Evolutionary conservation across 768 basidiomycete species (phyloP).

Genomic region (Tricholoma sp.): DNA sequence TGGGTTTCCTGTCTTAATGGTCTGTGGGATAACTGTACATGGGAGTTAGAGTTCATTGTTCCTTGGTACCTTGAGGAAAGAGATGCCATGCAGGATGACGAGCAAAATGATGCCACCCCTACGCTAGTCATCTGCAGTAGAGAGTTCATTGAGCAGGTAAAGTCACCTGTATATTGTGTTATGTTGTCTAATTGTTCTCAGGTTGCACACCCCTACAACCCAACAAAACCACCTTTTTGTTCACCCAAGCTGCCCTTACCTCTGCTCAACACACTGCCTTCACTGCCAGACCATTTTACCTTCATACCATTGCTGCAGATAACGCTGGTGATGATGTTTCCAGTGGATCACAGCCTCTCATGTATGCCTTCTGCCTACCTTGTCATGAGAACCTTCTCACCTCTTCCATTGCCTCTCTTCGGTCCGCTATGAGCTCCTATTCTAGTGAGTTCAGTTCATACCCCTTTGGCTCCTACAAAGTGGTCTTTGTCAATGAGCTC

Average conservation of each 20-base stretch:
- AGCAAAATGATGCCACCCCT: no score
- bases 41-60: conserved; percentile 97
- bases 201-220: conserved; percentile 92
- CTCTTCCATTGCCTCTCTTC: conserved; percentile 69
- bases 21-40: conserved; percentile 94
- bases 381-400: conserved; percentile 74
- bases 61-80: conserved; percentile 80
- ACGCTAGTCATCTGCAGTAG: conserved; percentile 93
- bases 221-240: conserved; percentile 92
- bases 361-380: conserved; percentile 91
- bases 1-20: conserved; percentile 99
- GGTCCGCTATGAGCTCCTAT: conserved; percentile 90
- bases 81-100: no score
- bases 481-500: conserved; percentile 91
- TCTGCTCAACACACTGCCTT: conserved; percentile 97
- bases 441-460: conserved; percentile 92
- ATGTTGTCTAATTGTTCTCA: conserved; percentile 23
- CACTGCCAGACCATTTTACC: conserved; percentile 91
- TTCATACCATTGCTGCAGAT: conserved; percentile 64
- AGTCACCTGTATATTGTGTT: conserved; percentile 12
- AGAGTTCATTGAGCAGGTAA: conserved; percentile 89
- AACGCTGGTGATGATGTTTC: conserved; percentile 55
- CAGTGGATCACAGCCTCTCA: conserved; percentile 61
- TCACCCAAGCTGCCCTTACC: conserved; percentile 78
- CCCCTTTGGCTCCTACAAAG: conserved; percentile 91